Evolutionary conservation across 2,329 filamentous ascomycete genomes (phyloP), one percentile per base, ranked within the genome.

Genomic region (Nannizziopsis barbatae): DNA sequence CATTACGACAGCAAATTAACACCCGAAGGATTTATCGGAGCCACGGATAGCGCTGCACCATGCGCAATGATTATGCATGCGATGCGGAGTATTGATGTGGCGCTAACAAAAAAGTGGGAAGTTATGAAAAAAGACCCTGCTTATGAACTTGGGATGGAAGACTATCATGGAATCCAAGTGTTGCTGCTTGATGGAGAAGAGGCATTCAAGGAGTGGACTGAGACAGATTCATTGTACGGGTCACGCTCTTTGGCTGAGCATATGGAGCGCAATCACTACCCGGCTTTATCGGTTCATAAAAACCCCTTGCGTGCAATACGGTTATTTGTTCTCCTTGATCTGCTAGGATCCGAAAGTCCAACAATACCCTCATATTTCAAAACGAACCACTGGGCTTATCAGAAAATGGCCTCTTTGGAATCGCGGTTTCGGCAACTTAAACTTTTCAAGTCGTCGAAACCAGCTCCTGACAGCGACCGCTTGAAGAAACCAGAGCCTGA

Each of bases 31-130:
- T 98, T 98, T 63, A 84, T 98, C 50, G 92, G 92, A 0, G 92
- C 90, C 0, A 93, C 80, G 11, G 92, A 98, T 62, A 95, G 87
- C 58, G 92, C 92, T 1, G 92, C 86, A 14, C 89, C 92, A 8
- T 96, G 90, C 65, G 92, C 92, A 0, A 88, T 96, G 75, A 74
- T 98, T 50, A 76, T 98, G 78, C 86, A 95, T 63, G 80, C 83
- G 10, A 86, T 89, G 53, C 75, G 82, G 55, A 85, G 80, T 54
- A 78, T 98, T 40, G 89, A 96, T 59, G 74, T 71, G 1, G 86
- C 85, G 2, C 68, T 96, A 62, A 85, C 82, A 27, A 76, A 75
- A 61, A 94, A 90, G 68, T 96, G 92, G 86, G 75, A 77, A 27
- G 75, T 74, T 30, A 86, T 89, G 77, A 65, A 79, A 54, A 40